A percentile compares a stretch with the other conserved stretches of the same genome.
Evolutionary conservation across 1,139 yeast species (phyloP).

Genomic region (Pichia sp.): DNA sequence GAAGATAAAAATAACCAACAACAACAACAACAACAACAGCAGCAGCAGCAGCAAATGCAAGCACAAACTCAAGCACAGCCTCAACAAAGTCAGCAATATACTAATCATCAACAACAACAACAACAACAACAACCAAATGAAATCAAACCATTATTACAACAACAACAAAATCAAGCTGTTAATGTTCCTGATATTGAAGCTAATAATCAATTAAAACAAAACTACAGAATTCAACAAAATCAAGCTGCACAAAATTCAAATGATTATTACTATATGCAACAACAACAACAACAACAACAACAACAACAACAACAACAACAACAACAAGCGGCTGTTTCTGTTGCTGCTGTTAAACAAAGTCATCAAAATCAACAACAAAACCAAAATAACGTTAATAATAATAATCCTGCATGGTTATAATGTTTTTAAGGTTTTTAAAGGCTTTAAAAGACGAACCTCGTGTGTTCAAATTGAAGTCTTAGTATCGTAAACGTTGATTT

Average conservation of each 20-base stretch:
- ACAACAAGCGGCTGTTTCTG: too few relatives aligned
- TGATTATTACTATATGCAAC: slow-evolving; percentile 14
- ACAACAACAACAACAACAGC: slow-evolving; percentile 12
- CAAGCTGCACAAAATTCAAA: slow-evolving; percentile 16
- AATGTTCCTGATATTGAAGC: slow-evolving; percentile 28
- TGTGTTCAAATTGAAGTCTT: background rate
- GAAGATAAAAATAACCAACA: slow-evolving; percentile 3
- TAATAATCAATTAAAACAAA: slow-evolving; percentile 13
- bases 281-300: slow-evolving; percentile 14
- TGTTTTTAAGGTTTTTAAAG: background rate
- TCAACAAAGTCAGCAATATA: slow-evolving; percentile 5
- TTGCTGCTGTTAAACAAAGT: slow-evolving; percentile 6
- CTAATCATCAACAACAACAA: background rate
- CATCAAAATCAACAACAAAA: slow-evolving; percentile 4
- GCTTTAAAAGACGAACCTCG: background rate
- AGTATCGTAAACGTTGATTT: background rate
- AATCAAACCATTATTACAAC: slow-evolving; percentile 28
- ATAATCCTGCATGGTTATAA: slow-evolving; percentile 31
- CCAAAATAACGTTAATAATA: slow-evolving; percentile 7
- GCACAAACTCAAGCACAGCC: slow-evolving; percentile 14
- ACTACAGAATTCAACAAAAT: slow-evolving; percentile 16
- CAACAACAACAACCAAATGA: slow-evolving; percentile 4
- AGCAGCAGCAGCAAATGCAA: slow-evolving; percentile 12
- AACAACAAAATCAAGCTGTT: slow-evolving; percentile 26
- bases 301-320: slow-evolving; percentile 13